These are phyloP conservation scores for Sporisorium scitamineum DNA, from an alignment of 1,284 basidiomycete species.

Conservation along the genomic window DNA sequence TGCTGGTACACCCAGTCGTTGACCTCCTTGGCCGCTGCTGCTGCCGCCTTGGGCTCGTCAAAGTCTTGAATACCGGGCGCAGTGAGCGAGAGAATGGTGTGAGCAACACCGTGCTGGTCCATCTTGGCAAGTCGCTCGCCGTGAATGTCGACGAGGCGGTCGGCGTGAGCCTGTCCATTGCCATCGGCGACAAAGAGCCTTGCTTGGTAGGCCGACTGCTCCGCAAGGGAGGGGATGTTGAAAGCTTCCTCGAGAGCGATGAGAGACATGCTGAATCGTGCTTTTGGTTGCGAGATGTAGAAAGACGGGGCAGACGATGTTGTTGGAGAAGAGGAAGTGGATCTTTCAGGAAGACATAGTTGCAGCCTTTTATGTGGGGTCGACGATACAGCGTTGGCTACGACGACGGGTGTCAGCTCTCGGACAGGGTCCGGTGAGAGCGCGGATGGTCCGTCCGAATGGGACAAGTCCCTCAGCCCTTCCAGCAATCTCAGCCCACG, in stretches of 20 bases:
- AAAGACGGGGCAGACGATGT: neutral
- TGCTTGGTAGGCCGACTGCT: slow-evolving; percentile 53
- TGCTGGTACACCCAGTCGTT: slow-evolving; percentile 62
- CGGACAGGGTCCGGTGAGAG: slow-evolving; percentile 1
- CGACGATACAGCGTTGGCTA: neutral
- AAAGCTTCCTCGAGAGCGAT: slow-evolving; percentile 53
- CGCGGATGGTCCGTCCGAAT: neutral
- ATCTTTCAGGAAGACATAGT: neutral
- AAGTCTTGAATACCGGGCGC: slow-evolving; percentile 64
- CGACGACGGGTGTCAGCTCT: neutral
- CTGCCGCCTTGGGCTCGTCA: slow-evolving; percentile 58
- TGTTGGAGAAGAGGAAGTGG: neutral
- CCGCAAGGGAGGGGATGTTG: slow-evolving; percentile 47
- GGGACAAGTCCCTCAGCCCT: neutral
- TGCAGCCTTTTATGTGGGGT: neutral
- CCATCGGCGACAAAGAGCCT: slow-evolving; percentile 50
- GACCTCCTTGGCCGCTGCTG: slow-evolving; percentile 52
- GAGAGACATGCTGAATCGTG: slow-evolving; percentile 25
- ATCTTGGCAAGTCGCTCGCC: slow-evolving; percentile 61
- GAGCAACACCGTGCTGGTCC: slow-evolving; percentile 59
- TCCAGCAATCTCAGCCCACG: neutral
- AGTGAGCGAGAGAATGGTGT: slow-evolving; percentile 61
- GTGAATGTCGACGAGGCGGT: slow-evolving; percentile 56
- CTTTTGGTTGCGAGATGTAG: neutral
- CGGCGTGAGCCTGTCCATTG: slow-evolving; percentile 47